phyloP scores from a whole-genome alignment of 2,329 filamentous ascomycete genomes.

The Pseudocercospora fuligena region DNA sequence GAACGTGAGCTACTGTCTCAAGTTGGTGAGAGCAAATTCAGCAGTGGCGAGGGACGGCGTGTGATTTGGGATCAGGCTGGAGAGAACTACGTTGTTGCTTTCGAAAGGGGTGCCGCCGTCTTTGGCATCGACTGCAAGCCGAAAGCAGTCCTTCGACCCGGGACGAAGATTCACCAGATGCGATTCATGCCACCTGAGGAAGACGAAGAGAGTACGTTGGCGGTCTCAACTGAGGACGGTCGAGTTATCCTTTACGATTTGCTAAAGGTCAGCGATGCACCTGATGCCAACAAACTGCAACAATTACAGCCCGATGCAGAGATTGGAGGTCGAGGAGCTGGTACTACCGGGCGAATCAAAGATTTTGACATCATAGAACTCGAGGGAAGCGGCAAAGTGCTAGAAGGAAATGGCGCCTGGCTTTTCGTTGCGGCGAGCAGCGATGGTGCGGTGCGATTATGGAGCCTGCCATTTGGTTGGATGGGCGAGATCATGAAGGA shows the following conservation, averaged over 20 bases:
- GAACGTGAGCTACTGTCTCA: slow-evolving; percentile 71
- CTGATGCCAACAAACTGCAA: slow-evolving; percentile 38
- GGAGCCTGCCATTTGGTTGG: slow-evolving; percentile 51
- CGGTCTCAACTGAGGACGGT: slow-evolving; percentile 88
- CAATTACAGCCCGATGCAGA: slow-evolving; percentile 64
- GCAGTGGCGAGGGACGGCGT: slow-evolving; percentile 78
- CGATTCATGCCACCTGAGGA: slow-evolving; percentile 64
- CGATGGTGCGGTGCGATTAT: slow-evolving; percentile 82
- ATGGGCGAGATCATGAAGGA: neutral
- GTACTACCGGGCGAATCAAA: slow-evolving; percentile 77
- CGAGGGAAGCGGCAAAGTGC: slow-evolving; percentile 36
- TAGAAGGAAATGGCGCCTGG: slow-evolving; percentile 42
- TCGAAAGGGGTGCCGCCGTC: slow-evolving; percentile 82
- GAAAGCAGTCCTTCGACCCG: slow-evolving; percentile 72
- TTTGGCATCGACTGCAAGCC: slow-evolving; percentile 89
- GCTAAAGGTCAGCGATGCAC: slow-evolving; percentile 21
- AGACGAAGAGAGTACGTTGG: slow-evolving; percentile 56
- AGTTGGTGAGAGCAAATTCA: slow-evolving; percentile 75
- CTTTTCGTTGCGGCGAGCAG: slow-evolving; percentile 78
- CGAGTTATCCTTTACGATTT: slow-evolving; percentile 83
- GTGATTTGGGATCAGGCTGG: slow-evolving; percentile 79
- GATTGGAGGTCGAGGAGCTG: slow-evolving; percentile 69
- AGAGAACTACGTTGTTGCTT: slow-evolving; percentile 86
- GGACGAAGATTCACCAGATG: slow-evolving; percentile 83
- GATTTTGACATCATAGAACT: slow-evolving; percentile 74